Base-by-base conservation (phyloP, 2,329 filamentous ascomycete genomes). In the Sporothrix luriei region DNA sequence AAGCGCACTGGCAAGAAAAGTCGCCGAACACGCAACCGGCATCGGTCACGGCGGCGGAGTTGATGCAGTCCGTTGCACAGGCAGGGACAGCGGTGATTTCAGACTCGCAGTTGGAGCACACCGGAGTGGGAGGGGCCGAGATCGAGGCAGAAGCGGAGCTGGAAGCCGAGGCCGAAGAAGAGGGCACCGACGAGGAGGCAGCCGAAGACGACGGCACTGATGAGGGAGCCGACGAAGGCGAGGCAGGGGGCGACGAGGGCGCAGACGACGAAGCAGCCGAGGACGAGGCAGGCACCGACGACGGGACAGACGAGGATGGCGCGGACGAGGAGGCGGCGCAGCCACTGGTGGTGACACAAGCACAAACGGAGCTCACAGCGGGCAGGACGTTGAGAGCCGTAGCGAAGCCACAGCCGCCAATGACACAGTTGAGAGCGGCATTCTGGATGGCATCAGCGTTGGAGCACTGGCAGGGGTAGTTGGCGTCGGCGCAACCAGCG, bases 391-490 rank as follows among this genome's bases (percentile, higher is more conserved):
- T 26, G 11, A 65, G 26, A 11, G 40, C 69, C 7, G 14, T 40
- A 0, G 3, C 57, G 4, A 70, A 3, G 54, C 70, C 70, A 49
- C 71, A 72, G 33, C 26, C 52, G 16, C 40, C 64, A 24, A 68
- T 10, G 19, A 72, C 66, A 33, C 71, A 72, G 49, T 64, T 68
- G 6, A 69, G 14, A 24, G 70, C 64, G 11, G 70, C 64, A 19
- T 24, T 66, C 29, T 69, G 68, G 40, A 70, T 52, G 21, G 48
- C 52, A 3, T 16, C 66, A 16, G 68, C 67, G 1, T 68, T 59
- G 33, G 55, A 46, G 51, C 71, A 73, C 68, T 68, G 67, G 67
- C 67, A 68, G 4, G 43, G n/a, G 55, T 52, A 68, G 48, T 68
- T 38, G 29, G 16, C 67, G 24, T 62, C 29, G 43, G 38, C 33